A percentile compares a stretch with the other conserved stretches of the same genome.
phyloP scores from a whole-genome alignment of 495 filamentous ascomycete genomes.

The Hypoxylon cercidicola region DNA sequence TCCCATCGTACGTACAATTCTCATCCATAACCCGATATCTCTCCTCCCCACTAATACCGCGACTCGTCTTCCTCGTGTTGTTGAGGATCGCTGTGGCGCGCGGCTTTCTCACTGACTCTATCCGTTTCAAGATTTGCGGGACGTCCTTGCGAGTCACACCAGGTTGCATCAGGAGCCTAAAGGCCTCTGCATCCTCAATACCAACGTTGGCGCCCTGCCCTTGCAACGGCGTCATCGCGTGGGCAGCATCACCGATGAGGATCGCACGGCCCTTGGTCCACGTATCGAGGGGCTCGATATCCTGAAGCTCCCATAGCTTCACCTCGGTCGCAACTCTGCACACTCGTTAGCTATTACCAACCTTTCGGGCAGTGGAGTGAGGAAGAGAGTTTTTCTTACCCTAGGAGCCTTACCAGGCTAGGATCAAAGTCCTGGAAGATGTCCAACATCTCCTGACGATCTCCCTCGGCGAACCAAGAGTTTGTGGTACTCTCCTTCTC shows the following conservation, averaged over 20 bases:
- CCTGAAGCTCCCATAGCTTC: conserved; percentile 57
- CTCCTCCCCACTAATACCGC: conserved; percentile 22
- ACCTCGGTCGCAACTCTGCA: conserved; percentile 18
- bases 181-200: conserved; percentile 52
- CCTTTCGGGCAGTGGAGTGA: not conserved
- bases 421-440: conserved; percentile 52
- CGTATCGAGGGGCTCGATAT: conserved; percentile 51
- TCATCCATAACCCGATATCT: conserved; percentile 29
- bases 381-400: conserved; percentile 19
- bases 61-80: conserved; percentile 28
- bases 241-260: conserved; percentile 58
- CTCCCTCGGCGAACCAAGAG: conserved; percentile 48
- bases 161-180: conserved; percentile 34
- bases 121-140: conserved; percentile 24
- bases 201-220: conserved; percentile 52
- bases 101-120: conserved; percentile 23
- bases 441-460: conserved; percentile 49
- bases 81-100: conserved; percentile 20
- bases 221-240: conserved; percentile 54
- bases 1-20: conserved; percentile 34
- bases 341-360: conserved; percentile 14
- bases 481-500: conserved; percentile 37
- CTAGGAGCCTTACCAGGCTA: conserved; percentile 44
- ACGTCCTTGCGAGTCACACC: conserved; percentile 33
- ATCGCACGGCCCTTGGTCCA: conserved; percentile 51